Base-by-base conservation (phyloP, 768 basidiomycete genomes). In the Podaxis sp. region DNA sequence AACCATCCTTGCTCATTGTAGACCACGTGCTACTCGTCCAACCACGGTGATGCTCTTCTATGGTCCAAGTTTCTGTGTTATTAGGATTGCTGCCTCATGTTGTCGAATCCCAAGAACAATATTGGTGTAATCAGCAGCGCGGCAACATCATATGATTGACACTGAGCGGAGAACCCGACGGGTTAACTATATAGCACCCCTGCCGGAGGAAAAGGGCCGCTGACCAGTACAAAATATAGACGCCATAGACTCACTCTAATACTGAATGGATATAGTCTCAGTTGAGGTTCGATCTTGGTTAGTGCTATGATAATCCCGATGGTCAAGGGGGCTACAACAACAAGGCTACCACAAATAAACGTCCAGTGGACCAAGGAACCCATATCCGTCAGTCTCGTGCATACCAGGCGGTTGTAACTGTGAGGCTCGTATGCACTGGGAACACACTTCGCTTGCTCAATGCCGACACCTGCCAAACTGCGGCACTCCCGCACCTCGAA, bases 71-170 rank as follows among this genome's bases (percentile, higher is more conserved):
- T 46, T 46, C 12, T n/a, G 17, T n/a, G 43, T 8, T n/a, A 22
- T 46, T 19, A 7, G n/a, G n/a, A 7, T 46, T 7, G 0, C 0
- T 46, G 19, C n/a, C 33, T 33, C 33, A 9, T 9, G 33, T 33
- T 33, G 9, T 33, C 8, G 33, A 9, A 9, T 9, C 33, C 33
- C 33, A 33, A 9, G 33, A 33, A 33, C 9, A 9, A 33, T 22
- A 22, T n/a, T 46, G n/a, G 43, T 46, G 43, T 46, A 19, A 46
- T 46, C 43, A 46, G 8, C 43, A 19, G 15, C 1, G 43, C 19
- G 43, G 22, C 54, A 15, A 22, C 54, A 59, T 59, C 58, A 59
- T 25, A 52, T 59, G 58, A 59, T 61, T 54, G 60, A 61, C 60
- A 49, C n/a, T 37, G 43, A 61, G 43, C 43, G 43, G 43, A 55